Conservation (phyloP, 2,329 filamentous ascomycete species). For the Aspergillus eucalypticola region DNA sequence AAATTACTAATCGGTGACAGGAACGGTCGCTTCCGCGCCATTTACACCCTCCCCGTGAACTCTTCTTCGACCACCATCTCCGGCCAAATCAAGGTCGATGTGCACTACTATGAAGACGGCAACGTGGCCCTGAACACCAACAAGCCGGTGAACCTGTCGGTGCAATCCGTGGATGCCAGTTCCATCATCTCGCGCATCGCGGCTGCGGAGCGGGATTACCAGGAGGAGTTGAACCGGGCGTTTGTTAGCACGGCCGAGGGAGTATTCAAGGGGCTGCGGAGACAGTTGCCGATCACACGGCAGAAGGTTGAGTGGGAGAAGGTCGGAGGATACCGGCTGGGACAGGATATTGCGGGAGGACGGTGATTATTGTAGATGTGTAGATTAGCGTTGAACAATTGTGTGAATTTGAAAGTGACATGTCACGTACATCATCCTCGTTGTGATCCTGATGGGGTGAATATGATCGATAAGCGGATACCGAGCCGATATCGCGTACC, state of each 20-base stretch:
- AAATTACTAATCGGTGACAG: slow-evolving; percentile 44
- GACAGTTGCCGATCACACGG: slow-evolving; percentile 91
- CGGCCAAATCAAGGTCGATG: slow-evolving; percentile 86
- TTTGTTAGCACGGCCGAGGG: slow-evolving; percentile 89
- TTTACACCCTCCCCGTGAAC: slow-evolving; percentile 75
- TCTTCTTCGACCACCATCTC: slow-evolving; percentile 58
- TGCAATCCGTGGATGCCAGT: slow-evolving; percentile 64
- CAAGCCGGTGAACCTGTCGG: slow-evolving; percentile 67
- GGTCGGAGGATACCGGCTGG: slow-evolving; percentile 85
- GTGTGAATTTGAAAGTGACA: neutral
- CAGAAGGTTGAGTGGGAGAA: slow-evolving; percentile 99
- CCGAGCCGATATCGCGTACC: too few species aligned
- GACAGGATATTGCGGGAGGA: slow-evolving; percentile 71
- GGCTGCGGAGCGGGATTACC: slow-evolving; percentile 82
- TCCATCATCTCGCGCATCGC: slow-evolving; percentile 79
- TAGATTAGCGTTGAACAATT: slow-evolving; percentile 11
- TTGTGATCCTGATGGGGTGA: neutral
- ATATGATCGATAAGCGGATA: too few species aligned
- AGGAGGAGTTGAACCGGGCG: slow-evolving; percentile 90
- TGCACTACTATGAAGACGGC: slow-evolving; percentile 99
- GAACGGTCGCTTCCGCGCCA: slow-evolving; percentile 94
- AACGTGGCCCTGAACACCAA: slow-evolving; percentile 92
- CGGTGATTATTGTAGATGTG: slow-evolving; percentile 16
- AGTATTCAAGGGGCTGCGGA: slow-evolving; percentile 87
- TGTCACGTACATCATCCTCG: neutral